Conservation (phyloP, 768 basidiomycete genomes). For the Cystobasidium ongulense region DNA sequence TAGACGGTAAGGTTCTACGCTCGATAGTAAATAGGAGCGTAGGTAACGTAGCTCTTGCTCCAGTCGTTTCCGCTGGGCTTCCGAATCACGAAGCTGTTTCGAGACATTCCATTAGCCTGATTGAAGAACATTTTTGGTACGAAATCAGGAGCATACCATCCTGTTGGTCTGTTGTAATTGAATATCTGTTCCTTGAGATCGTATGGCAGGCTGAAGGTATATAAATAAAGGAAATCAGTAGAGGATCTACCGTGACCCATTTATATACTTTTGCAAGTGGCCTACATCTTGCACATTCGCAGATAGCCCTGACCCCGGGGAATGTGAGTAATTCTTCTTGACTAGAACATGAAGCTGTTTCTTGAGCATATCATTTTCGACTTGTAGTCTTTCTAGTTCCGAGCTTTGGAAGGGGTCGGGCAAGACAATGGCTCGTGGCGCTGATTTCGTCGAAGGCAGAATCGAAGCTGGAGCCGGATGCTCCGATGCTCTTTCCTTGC, state of each 20-base stretch:
- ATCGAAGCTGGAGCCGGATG: neutral
- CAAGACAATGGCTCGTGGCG: neutral
- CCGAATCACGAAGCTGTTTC: conserved; percentile 6
- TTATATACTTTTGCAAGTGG: too few species aligned
- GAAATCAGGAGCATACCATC: too few species aligned
- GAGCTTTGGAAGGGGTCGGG: neutral
- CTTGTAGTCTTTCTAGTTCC: neutral
- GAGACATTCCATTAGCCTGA: too few species aligned
- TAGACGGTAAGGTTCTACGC: conserved; percentile 13
- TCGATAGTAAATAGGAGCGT: conserved; percentile 28
- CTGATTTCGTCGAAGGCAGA: neutral
- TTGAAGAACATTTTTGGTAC: too few species aligned
- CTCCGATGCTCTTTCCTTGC: neutral
- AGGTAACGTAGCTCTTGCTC: conserved; percentile 31
- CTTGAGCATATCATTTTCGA: conserved; percentile 2
- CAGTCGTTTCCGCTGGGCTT: conserved; percentile 5
- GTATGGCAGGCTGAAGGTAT: neutral
- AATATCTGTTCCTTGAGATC: neutral
- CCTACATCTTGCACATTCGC: neutral
- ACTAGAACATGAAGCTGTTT: conserved; percentile 1
- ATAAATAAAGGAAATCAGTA: too few species aligned
- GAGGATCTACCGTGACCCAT: too few species aligned
- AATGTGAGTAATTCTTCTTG: neutral
- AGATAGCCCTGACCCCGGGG: neutral
- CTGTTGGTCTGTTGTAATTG: neutral